phyloP scores from a whole-genome alignment of 352 stramenopile species.

The Pythium guiyangense region DNA sequence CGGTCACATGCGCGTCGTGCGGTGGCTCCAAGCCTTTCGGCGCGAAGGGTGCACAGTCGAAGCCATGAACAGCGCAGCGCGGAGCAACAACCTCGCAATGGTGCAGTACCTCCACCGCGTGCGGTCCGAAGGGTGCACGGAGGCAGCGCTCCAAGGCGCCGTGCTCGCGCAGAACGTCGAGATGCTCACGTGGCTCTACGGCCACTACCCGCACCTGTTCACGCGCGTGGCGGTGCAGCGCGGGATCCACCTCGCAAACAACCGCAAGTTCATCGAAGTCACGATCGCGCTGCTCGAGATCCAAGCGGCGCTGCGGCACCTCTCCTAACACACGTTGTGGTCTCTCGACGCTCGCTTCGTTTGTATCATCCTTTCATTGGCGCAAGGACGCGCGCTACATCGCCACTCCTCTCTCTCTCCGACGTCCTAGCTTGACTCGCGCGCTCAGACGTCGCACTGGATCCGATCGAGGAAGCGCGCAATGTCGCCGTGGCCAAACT shows the following conservation, averaged over 20 bases:
- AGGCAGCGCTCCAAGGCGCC: constrained; percentile 11
- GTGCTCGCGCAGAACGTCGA: constrained; percentile 11
- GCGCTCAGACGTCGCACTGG: neutral
- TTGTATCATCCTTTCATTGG: too few species aligned
- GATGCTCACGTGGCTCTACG: constrained; percentile 18
- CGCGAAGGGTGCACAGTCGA: constrained; percentile 17
- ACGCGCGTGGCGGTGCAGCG: constrained; percentile 7
- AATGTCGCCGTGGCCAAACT: constrained; percentile 8
- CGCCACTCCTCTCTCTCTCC: too few species aligned
- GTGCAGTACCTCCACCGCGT: constrained; percentile 11
- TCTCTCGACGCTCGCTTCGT: too few species aligned
- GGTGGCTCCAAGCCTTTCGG: constrained; percentile 23
- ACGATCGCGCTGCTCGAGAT: constrained; percentile 11
- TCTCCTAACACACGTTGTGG: neutral
- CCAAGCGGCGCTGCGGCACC: neutral
- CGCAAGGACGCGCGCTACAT: too few species aligned
- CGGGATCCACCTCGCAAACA: constrained; percentile 16
- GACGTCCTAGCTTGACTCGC: too few species aligned
- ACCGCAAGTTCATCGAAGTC: constrained; percentile 17
- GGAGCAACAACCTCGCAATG: constrained; percentile 10
- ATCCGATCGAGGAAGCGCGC: neutral
- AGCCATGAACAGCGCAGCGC: constrained; percentile 14
- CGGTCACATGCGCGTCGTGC: constrained; percentile 23
- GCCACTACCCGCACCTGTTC: constrained; percentile 15
- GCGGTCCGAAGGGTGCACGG: constrained; percentile 8